Percentiles rank a stretch among this genome's conserved stretches.
phyloP scores from a whole-genome alignment of 192 early-diverging fungal genomes.

The Backusella luteola region DNA sequence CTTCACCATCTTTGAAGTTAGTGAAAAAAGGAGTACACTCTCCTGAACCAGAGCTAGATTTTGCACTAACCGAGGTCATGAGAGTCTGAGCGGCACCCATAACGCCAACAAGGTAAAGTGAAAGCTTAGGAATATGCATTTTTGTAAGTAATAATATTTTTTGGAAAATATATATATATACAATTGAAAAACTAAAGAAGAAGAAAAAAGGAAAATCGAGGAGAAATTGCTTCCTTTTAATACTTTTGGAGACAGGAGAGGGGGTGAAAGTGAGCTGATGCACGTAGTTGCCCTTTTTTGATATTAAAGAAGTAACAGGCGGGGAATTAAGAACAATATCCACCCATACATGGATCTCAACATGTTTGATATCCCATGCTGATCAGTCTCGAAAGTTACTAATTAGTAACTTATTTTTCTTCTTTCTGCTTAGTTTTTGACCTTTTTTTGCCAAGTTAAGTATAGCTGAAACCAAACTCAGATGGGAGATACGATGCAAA shows the following conservation, averaged over 20 bases:
- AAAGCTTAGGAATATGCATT: constrained; percentile 8
- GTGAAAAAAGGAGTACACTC: not conserved
- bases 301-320: constrained; percentile 9
- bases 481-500: not conserved
- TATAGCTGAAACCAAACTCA: not conserved
- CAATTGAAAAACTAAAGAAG: not conserved
- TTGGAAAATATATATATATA: not conserved
- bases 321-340: not conserved
- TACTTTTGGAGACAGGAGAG: not conserved
- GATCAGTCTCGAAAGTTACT: not conserved
- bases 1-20: not conserved
- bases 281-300: constrained; percentile 1
- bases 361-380: not conserved
- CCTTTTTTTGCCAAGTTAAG: not conserved
- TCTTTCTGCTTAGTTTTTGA: not conserved
- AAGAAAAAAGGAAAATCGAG: not conserved
- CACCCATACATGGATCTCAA: not conserved
- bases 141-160: not conserved
- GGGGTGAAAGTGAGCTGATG: constrained; percentile 4
- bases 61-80: not conserved
- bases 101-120: not conserved
- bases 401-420: not conserved
- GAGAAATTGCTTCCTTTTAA: constrained; percentile 3
- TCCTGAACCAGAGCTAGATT: not conserved
- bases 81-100: not conserved